Evolutionary conservation across 2,329 filamentous ascomycete species (phyloP).

Genomic region (Colletotrichum sp.): DNA sequence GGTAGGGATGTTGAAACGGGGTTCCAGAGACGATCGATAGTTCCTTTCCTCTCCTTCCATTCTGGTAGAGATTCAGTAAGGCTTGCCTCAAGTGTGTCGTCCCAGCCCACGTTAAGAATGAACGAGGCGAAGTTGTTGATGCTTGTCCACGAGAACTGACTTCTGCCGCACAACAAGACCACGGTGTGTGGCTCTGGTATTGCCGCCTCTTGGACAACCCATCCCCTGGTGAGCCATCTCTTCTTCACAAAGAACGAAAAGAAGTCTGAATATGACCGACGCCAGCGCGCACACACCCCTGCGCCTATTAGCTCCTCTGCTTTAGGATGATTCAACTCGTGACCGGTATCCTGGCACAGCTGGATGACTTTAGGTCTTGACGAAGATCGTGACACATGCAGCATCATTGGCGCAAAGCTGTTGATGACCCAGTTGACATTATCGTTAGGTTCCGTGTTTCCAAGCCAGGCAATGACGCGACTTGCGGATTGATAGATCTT

Average conservation of each 20-base stretch:
- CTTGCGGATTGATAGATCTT: slow-evolving; percentile 20
- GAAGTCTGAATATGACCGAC: background rate
- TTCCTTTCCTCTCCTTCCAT: background rate
- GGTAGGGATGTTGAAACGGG: background rate
- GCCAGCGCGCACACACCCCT: background rate
- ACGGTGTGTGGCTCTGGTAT: slow-evolving; percentile 9
- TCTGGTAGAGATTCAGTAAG: background rate
- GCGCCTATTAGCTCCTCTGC: background rate
- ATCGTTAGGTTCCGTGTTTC: background rate
- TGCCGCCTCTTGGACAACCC: slow-evolving; percentile 26
- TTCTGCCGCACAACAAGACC: background rate
- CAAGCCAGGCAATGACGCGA: slow-evolving; percentile 3
- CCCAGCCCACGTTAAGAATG: background rate
- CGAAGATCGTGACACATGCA: background rate
- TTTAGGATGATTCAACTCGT: background rate
- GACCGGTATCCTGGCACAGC: background rate
- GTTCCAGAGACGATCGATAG: background rate
- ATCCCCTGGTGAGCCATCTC: slow-evolving; percentile 24
- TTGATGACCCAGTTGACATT: slow-evolving; percentile 20
- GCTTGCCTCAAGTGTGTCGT: background rate
- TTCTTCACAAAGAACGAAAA: slow-evolving; percentile 20
- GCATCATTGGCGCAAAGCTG: background rate
- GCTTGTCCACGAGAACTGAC: background rate
- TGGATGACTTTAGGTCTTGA: background rate
- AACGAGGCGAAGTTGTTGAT: background rate